Evolutionary conservation across 192 early-diverging fungal genomes (phyloP).

Genomic region (Lobosporangium transversale): DNA sequence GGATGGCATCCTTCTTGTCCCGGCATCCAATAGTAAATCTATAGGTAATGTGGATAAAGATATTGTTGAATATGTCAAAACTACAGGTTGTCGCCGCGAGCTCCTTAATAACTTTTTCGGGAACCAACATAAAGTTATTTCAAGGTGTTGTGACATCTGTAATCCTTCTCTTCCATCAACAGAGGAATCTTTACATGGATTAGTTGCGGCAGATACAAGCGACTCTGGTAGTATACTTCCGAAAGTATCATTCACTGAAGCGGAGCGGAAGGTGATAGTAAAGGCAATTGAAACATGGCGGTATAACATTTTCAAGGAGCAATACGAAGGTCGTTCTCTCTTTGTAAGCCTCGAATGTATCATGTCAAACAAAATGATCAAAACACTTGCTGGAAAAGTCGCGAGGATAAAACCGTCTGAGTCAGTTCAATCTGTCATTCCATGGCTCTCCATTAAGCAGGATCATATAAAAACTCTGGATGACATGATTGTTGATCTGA

Average conservation of each 20-base stretch:
- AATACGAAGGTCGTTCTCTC: too few relatives aligned
- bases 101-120: slow-evolving; percentile 8
- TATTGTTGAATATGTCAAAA: slow-evolving; percentile 1
- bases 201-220: too few relatives aligned
- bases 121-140: neutral
- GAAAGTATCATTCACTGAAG: neutral
- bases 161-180: too few relatives aligned
- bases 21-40: neutral
- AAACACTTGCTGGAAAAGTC: neutral
- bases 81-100: slow-evolving; percentile 4
- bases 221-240: neutral
- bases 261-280: neutral
- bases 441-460: too few relatives aligned
- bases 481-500: too few relatives aligned
- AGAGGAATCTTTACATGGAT: too few relatives aligned
- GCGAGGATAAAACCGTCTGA: neutral
- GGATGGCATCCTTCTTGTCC: neutral
- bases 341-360: too few relatives aligned
- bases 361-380: too few relatives aligned
- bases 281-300: neutral
- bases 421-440: neutral
- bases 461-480: slow-evolving; percentile 2
- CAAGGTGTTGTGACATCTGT: slow-evolving; percentile 20
- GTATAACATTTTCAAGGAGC: neutral
- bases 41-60: neutral